Percentiles rank a stretch among this genome's conserved stretches.
Conservation (phyloP, 441 rosid species). For the Aquilaria agallochum region DNA sequence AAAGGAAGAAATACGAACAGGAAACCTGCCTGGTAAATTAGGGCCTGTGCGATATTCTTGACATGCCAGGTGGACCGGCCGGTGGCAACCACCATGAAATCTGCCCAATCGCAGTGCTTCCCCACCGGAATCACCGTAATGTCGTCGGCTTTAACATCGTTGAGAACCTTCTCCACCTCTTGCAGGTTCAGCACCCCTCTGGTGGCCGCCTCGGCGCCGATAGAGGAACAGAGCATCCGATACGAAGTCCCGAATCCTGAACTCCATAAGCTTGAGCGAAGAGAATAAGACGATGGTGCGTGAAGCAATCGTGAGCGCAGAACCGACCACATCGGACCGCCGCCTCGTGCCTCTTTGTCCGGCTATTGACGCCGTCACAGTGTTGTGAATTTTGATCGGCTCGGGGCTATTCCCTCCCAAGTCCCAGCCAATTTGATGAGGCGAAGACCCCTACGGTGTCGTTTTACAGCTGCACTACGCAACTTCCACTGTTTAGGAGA, state of each 20-base stretch:
- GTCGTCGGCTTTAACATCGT: conserved; percentile 79
- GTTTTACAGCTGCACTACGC: too few species aligned
- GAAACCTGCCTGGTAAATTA: conserved; percentile 46
- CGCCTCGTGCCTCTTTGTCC: background rate
- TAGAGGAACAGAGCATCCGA: conserved; percentile 27
- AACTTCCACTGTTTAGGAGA: too few species aligned
- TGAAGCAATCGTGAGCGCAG: conserved; percentile 39
- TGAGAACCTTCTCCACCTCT: conserved; percentile 76
- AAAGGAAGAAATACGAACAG: background rate
- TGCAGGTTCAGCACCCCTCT: conserved; percentile 46
- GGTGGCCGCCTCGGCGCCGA: conserved; percentile 9
- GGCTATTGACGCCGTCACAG: too few species aligned
- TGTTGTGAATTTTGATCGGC: too few species aligned
- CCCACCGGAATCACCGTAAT: conserved; percentile 59
- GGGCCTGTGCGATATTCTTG: conserved; percentile 71
- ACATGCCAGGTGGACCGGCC: conserved; percentile 93
- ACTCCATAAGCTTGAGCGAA: conserved; percentile 31
- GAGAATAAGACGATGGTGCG: conserved; percentile 9
- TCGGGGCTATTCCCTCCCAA: too few species aligned
- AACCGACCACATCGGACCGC: conserved; percentile 52
- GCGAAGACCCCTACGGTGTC: too few species aligned
- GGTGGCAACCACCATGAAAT: conserved; percentile 78
- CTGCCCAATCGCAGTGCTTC: conserved; percentile 62
- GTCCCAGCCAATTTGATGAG: too few species aligned
- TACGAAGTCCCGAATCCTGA: conserved; percentile 24